Percentiles rank a stretch among this genome's conserved stretches.
Evolutionary conservation across 306 rosid genomes (phyloP).

Genomic region (Pterocarpus macrocarpus): DNA sequence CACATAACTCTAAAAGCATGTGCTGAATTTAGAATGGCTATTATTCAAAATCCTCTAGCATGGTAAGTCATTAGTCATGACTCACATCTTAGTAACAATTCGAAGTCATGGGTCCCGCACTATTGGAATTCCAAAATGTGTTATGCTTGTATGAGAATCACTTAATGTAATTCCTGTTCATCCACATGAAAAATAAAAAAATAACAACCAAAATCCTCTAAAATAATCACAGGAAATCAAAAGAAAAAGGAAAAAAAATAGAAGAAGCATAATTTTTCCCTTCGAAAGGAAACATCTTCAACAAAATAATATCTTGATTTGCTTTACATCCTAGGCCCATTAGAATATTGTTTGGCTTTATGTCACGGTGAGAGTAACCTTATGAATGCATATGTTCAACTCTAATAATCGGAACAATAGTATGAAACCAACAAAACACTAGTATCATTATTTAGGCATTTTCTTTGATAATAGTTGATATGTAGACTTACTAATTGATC

Average conservation of each 20-base stretch:
- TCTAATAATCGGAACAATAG: conserved; percentile 79
- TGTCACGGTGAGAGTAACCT: conserved; percentile 99
- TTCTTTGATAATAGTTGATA: conserved; percentile 31
- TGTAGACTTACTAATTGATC: conserved; percentile 86
- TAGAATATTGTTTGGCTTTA: conserved; percentile 97
- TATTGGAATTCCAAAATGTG: not conserved
- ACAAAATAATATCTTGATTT: conserved; percentile 73
- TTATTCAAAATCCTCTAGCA: no score
- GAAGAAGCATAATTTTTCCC: not conserved
- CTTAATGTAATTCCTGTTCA: not conserved
- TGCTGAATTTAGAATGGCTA: no score
- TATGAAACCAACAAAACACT: conserved; percentile 26
- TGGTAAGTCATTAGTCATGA: no score
- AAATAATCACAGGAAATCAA: not conserved
- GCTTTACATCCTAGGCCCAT: conserved; percentile 99
- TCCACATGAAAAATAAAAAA: conserved; percentile 17
- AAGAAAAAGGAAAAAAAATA: not conserved
- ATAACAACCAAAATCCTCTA: conserved; percentile 26
- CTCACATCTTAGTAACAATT: no score
- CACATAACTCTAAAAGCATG: no score
- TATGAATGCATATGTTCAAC: conserved; percentile 98
- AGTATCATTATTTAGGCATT: conserved; percentile 40
- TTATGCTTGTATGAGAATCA: not conserved
- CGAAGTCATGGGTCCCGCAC: no score
- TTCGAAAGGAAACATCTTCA: conserved; percentile 34